phyloP scores from a whole-genome alignment of 1,284 basidiomycete species.

The Irpex sp. region DNA sequence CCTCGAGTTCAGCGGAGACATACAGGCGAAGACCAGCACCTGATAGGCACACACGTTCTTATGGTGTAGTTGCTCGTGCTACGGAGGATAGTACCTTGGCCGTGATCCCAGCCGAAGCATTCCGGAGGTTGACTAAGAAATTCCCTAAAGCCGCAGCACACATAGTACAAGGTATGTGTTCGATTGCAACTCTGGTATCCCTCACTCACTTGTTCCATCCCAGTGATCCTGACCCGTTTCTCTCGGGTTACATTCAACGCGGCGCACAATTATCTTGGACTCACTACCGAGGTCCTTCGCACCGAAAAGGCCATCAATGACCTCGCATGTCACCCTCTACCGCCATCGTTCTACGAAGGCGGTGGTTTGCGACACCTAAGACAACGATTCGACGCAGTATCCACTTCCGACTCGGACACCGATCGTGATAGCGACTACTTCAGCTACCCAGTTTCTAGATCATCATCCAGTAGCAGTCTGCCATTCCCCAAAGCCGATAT shows the following conservation, averaged over 20 bases:
- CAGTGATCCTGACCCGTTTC: slow-evolving; percentile 93
- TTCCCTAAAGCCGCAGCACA: slow-evolving; percentile 96
- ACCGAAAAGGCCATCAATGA: slow-evolving; percentile 97
- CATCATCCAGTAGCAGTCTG: slow-evolving; percentile 15
- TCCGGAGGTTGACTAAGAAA: slow-evolving; percentile 86
- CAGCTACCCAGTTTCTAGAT: slow-evolving; percentile 20
- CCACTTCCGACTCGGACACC: slow-evolving; percentile 38
- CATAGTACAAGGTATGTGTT: slow-evolving; percentile 79
- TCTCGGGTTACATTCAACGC: slow-evolving; percentile 95
- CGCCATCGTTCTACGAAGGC: slow-evolving; percentile 88
- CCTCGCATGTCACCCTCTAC: slow-evolving; percentile 92
- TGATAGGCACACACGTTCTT: slow-evolving; percentile 28
- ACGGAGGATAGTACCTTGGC: slow-evolving; percentile 93
- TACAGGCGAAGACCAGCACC: slow-evolving; percentile 11
- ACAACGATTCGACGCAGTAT: slow-evolving; percentile 70
- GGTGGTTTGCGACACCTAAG: slow-evolving; percentile 87
- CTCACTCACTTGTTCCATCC: background rate
- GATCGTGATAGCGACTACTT: slow-evolving; percentile 49
- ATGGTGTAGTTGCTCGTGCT: slow-evolving; percentile 81
- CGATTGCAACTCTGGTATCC: slow-evolving; percentile 11
- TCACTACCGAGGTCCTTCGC: slow-evolving; percentile 92
- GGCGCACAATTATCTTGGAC: slow-evolving; percentile 92
- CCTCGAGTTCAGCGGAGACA: slow-evolving; percentile 9
- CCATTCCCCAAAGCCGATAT: slow-evolving; percentile 2
- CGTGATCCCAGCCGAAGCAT: slow-evolving; percentile 98